Base-by-base conservation (phyloP, 1,284 basidiomycete genomes). In the Mycena sp. region DNA sequence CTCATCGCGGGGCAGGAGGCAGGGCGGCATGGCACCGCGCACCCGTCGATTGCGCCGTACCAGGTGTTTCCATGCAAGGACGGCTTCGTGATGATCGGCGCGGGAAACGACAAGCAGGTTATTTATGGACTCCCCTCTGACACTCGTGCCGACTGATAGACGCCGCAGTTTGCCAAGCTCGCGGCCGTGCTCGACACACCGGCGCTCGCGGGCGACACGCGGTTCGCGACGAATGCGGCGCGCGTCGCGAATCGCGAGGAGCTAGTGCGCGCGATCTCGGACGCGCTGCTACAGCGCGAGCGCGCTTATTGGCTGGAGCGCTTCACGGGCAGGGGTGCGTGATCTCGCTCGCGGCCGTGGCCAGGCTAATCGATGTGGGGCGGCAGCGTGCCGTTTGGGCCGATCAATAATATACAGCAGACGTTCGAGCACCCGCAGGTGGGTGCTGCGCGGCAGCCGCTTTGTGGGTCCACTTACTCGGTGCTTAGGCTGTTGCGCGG, bases 61-160 rank as follows among this genome's bases (percentile, higher is more conserved):
- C 92, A 96, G 76, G 94, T 93, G 7, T 96, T 98, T 75, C 87
- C 91, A 0, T 96, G 95, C 74, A 86, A 88, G 72, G 90, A 95
- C 73, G 92, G 93, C n/a, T 95, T 89, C 74, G 78, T 98, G 64
- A 97, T 98, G 95, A 89, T 98, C 58, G 95, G 95, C 45, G 95
- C 94, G 2, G 96, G 95, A 1, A 98, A 97, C 77, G 89, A 97
- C 72, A 90, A 87, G 67, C 95, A 35, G 32, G 32, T 35, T 14
- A n/a, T n/a, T n/a, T n/a, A n/a, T n/a, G n/a, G n/a, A n/a, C 32
- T 35, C 9, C 9, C 32, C 9, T 35, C 32, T 35, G 32, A 7
- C 32, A 14, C 32, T 35, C 32, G 32, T 35, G 32, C 32, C 14
- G 32, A 35, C 32, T 35, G 32, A 9, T 14, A 14, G 9, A 35